Base-by-base conservation (phyloP, 176 grass and related monocot species). In the Carex myosuroides region DNA sequence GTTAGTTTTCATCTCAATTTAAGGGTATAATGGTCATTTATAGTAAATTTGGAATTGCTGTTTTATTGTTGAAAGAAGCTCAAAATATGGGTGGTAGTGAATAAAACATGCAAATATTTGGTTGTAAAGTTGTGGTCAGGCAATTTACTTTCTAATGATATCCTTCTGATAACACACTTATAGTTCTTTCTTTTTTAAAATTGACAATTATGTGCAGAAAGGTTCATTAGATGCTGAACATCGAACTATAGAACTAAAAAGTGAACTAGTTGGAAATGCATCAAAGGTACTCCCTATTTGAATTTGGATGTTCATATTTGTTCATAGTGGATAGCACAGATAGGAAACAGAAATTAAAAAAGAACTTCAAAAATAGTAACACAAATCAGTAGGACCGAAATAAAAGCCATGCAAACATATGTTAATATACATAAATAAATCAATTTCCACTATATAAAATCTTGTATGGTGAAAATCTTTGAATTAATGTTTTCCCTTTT, bases 191-290 rank as follows among this genome's bases (percentile, higher is more conserved):
- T 13, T 73, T 54, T 53, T 24, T 12, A 5, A 5, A 76, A 24
- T 32, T 24, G 17, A 17, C 55, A 76, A 55, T 29, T 76, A 90
- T 84, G 67, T 86, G 83, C 90, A 97, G 92, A 97, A 84, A 48
- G 95, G 95, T 76, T 91, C 73, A 20, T 97, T 82, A 82, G 92
- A 97, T 30, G 84, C 87, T 21, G 89, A 94, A 81, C 83, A 87
- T 50, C 92, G 85, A 86, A 89, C 68, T 35, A 83, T 93, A 71
- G 82, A 87, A 84, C 89, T 97, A 41, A 81, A 90, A 84, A 97
- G 94, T 11, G 89, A 97, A 84, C 88, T 90, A 21, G 84, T 97
- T 35, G 94, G 94, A 5, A 94, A 97, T 76, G 92, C 90, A 48
- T 90, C 90, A 52, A 97, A 97, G 94, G 94, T 97, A 97, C 58